A percentile compares a stretch with the other conserved stretches of the same genome.
Conservation (phyloP, 306 rosid species). For the Trichosanthes truncata region DNA sequence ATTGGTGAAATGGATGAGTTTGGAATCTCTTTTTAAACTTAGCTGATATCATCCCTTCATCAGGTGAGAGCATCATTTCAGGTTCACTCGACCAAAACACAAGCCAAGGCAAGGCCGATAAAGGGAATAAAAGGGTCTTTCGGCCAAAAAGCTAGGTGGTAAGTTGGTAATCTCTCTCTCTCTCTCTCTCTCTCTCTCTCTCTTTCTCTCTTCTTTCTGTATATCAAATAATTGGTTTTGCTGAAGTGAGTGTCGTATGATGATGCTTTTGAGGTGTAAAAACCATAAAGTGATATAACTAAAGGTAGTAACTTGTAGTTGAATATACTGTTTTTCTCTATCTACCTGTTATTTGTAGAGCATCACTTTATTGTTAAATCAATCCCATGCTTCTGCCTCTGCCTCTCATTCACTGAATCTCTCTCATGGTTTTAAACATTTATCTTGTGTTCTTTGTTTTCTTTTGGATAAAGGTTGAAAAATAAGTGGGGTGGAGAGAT, state of each 20-base stretch:
- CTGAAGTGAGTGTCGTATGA: conserved; percentile 31
- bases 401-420: neutral
- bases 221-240: conserved; percentile 25
- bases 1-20: conserved; percentile 42
- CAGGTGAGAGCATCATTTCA: neutral
- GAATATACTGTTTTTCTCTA: conserved; percentile 8
- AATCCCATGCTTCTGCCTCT: neutral
- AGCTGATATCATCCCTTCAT: conserved; percentile 6
- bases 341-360: neutral
- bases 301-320: conserved; percentile 10
- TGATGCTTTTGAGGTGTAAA: conserved; percentile 35
- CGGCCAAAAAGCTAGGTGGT: conserved; percentile 34
- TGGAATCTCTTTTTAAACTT: conserved; percentile 55
- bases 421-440: neutral
- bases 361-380: neutral
- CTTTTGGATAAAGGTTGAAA: neutral
- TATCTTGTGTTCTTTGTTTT: neutral
- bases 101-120: neutral
- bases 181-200: neutral
- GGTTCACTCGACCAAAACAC: neutral
- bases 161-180: neutral
- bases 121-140: conserved; percentile 54
- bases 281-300: conserved; percentile 26
- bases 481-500: too few species aligned
- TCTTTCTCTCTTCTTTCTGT: neutral